These are phyloP conservation scores for Sordaria brevicollis DNA, from an alignment of 495 filamentous ascomycete species.

Conservation along the genomic window DNA sequence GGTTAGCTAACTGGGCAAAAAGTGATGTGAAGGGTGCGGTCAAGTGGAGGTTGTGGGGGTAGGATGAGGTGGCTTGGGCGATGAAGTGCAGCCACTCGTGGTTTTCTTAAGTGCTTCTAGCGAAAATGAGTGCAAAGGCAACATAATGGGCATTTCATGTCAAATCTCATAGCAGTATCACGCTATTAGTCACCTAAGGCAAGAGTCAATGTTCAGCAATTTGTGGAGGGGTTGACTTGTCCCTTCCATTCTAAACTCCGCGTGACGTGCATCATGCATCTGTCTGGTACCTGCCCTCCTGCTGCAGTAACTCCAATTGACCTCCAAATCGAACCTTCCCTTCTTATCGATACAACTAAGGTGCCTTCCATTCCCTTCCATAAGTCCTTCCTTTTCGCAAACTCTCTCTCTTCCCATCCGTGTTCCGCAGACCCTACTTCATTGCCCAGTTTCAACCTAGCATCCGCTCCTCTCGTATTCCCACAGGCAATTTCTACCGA, in stretches of 20 bases:
- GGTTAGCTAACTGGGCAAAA: background rate
- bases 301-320: no score
- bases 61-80: background rate
- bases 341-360: background rate
- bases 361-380: background rate
- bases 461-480: no score
- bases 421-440: no score
- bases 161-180: no score
- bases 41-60: background rate
- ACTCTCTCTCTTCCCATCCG: background rate
- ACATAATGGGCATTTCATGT: no score
- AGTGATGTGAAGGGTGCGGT: background rate
- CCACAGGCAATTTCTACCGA: no score
- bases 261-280: background rate
- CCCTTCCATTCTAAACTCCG: background rate
- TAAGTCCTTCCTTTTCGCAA: background rate
- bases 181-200: no score
- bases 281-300: no score
- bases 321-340: background rate
- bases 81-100: background rate
- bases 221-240: background rate
- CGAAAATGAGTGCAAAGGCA: no score
- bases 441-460: no score
- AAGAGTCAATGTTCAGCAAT: background rate
- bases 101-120: no score